Conservation (phyloP, 306 rosid genomes). For the Rosa lucieae region DNA sequence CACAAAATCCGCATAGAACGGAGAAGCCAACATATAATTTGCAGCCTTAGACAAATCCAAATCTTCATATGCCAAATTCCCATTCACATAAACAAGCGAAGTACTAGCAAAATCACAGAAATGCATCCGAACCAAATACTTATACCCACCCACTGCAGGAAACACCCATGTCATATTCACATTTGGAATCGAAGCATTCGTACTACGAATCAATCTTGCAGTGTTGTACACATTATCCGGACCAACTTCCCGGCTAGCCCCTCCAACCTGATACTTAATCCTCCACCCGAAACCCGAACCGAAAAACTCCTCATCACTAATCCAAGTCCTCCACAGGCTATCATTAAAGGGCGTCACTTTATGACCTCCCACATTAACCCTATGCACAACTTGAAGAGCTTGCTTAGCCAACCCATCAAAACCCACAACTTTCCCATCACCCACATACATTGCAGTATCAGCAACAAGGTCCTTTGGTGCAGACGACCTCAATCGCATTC, state of each 20-base stretch:
- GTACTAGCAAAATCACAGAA: constrained; percentile 90
- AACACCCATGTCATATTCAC: constrained; percentile 82
- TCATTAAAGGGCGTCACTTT: constrained; percentile 95
- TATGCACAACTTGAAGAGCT: constrained; percentile 66
- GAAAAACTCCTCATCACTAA: constrained; percentile 63
- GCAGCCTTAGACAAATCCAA: constrained; percentile 61
- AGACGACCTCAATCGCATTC: constrained; percentile 89
- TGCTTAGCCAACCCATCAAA: constrained; percentile 54
- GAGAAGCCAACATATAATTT: constrained; percentile 54
- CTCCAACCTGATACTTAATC: constrained; percentile 63
- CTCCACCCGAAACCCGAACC: constrained; percentile 53
- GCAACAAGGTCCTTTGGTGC: constrained; percentile 85
- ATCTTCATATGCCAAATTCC: constrained; percentile 49
- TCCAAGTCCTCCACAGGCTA: constrained; percentile 90
- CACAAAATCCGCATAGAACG: constrained; percentile 64
- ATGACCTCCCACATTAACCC: constrained; percentile 82
- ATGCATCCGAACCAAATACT: constrained; percentile 72
- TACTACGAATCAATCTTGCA: constrained; percentile 70
- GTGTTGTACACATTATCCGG: constrained; percentile 87
- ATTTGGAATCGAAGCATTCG: constrained; percentile 53
- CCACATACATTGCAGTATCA: constrained; percentile 49
- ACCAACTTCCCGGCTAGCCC: constrained; percentile 87
- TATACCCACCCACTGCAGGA: constrained; percentile 51
- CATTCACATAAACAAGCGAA: constrained; percentile 72
- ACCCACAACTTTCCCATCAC: constrained; percentile 19